Conservation (phyloP, 352 stramenopile species). For the Phytopythium boreale region DNA sequence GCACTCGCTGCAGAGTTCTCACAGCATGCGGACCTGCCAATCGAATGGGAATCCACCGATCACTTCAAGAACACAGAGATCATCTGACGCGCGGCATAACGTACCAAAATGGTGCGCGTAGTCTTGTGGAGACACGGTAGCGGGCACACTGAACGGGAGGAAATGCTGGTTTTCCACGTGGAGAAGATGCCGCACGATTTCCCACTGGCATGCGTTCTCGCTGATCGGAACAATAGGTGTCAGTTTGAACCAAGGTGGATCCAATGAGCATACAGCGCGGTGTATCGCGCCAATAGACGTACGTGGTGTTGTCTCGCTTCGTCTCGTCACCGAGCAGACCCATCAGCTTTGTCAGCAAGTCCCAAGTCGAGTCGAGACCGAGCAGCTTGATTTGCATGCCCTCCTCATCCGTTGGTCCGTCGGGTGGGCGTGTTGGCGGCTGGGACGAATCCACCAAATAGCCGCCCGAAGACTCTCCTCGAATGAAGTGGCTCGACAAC, state of each 20-base stretch:
- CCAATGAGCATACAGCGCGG: neutral
- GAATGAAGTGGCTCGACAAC: conserved; percentile 8
- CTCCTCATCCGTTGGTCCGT: conserved; percentile 9
- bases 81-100: neutral
- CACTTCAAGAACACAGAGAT: neutral
- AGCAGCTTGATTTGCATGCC: conserved; percentile 24
- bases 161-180: conserved; percentile 1
- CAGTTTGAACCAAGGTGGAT: neutral
- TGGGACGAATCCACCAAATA: neutral
- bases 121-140: conserved; percentile 1
- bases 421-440: neutral
- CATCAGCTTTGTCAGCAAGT: conserved; percentile 14
- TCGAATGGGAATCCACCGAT: neutral
- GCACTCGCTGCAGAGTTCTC: conserved; percentile 5
- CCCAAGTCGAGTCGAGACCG: conserved; percentile 26
- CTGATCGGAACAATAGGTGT: neutral
- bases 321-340: neutral
- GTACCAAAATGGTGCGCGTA: neutral
- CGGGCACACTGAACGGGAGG: neutral
- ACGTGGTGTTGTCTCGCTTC: neutral
- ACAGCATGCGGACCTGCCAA: neutral
- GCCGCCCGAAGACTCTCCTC: conserved; percentile 2
- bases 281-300: neutral
- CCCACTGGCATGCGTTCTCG: neutral
- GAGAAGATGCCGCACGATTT: conserved; percentile 1